Base-by-base conservation (phyloP, 148 eudicot species). In the Simmondsia chinensis region DNA sequence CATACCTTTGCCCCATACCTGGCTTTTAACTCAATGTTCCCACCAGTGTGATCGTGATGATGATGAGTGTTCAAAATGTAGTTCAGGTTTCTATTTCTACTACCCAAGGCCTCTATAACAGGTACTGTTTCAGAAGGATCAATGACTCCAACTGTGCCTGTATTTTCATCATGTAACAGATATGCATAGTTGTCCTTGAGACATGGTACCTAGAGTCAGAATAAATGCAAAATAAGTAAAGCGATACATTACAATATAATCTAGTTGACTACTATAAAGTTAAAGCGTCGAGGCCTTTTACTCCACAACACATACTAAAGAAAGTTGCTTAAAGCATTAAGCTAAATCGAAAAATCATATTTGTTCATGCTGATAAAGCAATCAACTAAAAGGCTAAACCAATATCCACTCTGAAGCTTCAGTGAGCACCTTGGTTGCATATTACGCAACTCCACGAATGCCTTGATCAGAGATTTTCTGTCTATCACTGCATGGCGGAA, bases 1-100 rank as follows among this genome's bases (percentile, higher is more conserved):
- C 75, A 50, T 82, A 86, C 96, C 96, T 86, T 86, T 61, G 96
- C 96, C 32, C 93, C 96, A 21, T 82, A 86, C 81, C 73, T 81
- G 61, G 59, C 83, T 78, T 86, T 86, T 52, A 86, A 50, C 62
- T 86, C 93, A 70, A 61, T 46, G 61, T 86, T 86, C 37, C 91
- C 96, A 43, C 91, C 96, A 61, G 96, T 86, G 60, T 86, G 96
- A 76, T 86, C 93, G 59, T 60, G 39, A 61, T 86, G 93, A 67
- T 86, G 96, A 76, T 86, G 96, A 56, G 96, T 86, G 43, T 86
- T 86, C 30, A 86, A 47, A 29, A 86, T 86, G 64, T 86, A 86
- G 38, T 71, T 82, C 54, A 86, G 63, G 46, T 78, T 86, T 43
- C 68, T 56, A 43, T 82, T 78, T 47, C 56, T 71, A 68, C 64